Evolutionary conservation across 176 grass and related monocot genomes (phyloP), one percentile per base, ranked within the genome.

Genomic region (Oryza meyeriana): DNA sequence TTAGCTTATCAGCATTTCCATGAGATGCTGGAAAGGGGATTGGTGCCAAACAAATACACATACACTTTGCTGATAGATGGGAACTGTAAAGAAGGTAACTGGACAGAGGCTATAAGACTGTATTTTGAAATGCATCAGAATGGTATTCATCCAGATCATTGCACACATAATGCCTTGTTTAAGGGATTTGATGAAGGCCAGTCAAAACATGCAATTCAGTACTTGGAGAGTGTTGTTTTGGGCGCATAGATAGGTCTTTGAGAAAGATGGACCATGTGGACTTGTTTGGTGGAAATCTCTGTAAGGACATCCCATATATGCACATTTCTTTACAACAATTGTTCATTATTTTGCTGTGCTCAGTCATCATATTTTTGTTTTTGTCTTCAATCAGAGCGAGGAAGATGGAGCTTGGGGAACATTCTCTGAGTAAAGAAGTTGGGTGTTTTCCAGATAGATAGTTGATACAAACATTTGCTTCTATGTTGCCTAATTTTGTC

Each of bases 141-240:
- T 20, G 80, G 52, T 78, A 61, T 96, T 64, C 67, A 75, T 84
- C 88, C 90, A 74, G 94, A 96, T 82, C 75, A 71, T 36, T 83
- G 33, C 48, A 91, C 88, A 48, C 80, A 80, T 44, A 79, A 78
- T 47, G 66, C 83, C 76, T 83, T 96, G 81, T 91, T 96, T 71
- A 87, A 89, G 72, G 85, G 88, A 80, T 87, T 91, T 90, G 85
- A 82, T 71, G 77, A 91, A 85, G 82, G 81, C 38, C 71, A 80
- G 66, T 89, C 81, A 76, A 61, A 81, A 38, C 77, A 55, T 82
- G 72, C 88, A 71, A 44, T 91, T 76, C 84, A 79, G 12, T 93
- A 91, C 80, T 50, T 96, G 77, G 90, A 96, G 69, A 96, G 88
- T 89, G 80, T 85, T 73, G 82, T 97, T 90, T 85, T 97, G 65